phyloP scores from a whole-genome alignment of 169 alveolate species.

The Besnoitia besnoiti region DNA sequence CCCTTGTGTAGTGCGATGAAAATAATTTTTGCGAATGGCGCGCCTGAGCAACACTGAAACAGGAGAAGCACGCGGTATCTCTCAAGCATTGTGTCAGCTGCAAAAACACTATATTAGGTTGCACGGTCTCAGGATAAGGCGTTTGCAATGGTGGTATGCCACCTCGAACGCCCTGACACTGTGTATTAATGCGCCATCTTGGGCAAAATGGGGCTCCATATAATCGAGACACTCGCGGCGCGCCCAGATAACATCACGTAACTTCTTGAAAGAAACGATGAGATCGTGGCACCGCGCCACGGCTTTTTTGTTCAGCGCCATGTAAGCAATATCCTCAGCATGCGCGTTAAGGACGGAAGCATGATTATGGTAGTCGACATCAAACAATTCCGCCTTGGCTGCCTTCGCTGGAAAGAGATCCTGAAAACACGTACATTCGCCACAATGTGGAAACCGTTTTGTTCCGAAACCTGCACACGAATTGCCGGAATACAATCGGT shows the following conservation, averaged over 20 bases:
- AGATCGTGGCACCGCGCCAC: conserved; percentile 7
- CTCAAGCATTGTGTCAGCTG: too few species aligned
- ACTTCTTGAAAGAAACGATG: not conserved
- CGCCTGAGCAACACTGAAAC: too few species aligned
- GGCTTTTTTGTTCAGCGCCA: not conserved
- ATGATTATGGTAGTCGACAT: conserved; percentile 13
- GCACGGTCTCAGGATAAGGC: conserved; percentile 13
- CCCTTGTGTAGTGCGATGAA: too few species aligned
- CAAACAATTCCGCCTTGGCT: not conserved
- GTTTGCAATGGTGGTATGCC: not conserved
- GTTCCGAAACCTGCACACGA: too few species aligned
- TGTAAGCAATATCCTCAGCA: conserved; percentile 9
- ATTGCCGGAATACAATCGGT: too few species aligned
- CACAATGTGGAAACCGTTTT: too few species aligned
- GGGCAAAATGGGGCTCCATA: not conserved
- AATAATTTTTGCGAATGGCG: too few species aligned
- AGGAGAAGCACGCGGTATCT: too few species aligned
- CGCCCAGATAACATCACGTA: not conserved
- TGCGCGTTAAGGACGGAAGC: not conserved
- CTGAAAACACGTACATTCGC: not conserved
- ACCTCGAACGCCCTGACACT: not conserved
- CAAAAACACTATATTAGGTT: conserved; percentile 24
- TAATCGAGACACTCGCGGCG: conserved; percentile 16
- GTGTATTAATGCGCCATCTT: not conserved
- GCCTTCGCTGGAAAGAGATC: not conserved